phyloP scores from a whole-genome alignment of 2,329 filamentous ascomycete genomes.

The Cercospora sp. region DNA sequence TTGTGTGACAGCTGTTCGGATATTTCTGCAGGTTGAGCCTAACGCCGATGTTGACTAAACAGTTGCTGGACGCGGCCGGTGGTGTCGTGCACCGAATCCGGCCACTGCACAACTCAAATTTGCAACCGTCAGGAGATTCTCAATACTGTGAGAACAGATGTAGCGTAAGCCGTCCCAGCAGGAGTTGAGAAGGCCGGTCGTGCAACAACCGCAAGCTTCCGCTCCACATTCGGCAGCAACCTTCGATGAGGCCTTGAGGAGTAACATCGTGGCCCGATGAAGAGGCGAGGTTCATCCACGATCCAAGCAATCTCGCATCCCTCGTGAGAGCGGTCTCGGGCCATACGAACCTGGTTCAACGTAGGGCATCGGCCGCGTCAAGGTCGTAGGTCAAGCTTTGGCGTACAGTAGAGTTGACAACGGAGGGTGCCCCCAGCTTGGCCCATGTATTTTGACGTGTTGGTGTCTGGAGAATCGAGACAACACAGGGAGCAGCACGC shows the following conservation, averaged over 20 bases:
- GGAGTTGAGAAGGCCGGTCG: neutral
- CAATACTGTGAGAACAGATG: neutral
- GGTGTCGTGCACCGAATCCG: neutral
- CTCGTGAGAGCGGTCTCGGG: neutral
- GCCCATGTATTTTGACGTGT: slow-evolving; percentile 4
- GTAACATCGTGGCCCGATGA: neutral
- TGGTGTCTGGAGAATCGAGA: neutral
- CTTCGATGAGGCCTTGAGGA: neutral
- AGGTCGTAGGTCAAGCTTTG: slow-evolving; percentile 6
- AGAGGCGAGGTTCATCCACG: neutral
- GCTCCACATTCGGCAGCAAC: slow-evolving; percentile 2
- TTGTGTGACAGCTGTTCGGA: neutral
- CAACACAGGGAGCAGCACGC: neutral
- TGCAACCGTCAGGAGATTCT: neutral
- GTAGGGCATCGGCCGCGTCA: neutral
- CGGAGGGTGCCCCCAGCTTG: neutral
- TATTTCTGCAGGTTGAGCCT: neutral
- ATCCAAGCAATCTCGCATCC: slow-evolving; percentile 1
- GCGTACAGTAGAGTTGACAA: neutral
- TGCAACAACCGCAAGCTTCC: slow-evolving; percentile 2
- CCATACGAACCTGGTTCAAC: neutral
- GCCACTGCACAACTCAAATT: neutral
- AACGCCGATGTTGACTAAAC: neutral
- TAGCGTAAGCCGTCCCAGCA: neutral
- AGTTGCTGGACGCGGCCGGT: neutral